phyloP scores from a whole-genome alignment of 1,284 basidiomycete species.

The Cryptococcus jaspeensis region DNA sequence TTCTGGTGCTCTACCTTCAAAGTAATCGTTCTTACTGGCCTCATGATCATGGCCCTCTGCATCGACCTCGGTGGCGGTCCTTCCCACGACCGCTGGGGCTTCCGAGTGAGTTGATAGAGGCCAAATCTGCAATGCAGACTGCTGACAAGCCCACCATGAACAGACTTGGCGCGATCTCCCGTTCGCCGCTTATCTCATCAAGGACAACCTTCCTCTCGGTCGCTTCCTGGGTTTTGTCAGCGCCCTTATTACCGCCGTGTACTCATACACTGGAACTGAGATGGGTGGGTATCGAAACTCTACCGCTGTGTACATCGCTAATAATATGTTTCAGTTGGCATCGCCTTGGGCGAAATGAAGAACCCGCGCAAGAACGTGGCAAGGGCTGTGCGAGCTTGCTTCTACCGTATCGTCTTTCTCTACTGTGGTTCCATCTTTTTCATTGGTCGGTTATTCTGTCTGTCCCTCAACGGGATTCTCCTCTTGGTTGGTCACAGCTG shows the following conservation, averaged over 20 bases:
- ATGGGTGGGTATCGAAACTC: background rate
- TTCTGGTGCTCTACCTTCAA: slow-evolving; percentile 55
- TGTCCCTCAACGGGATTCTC: too few relatives aligned
- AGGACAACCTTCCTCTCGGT: slow-evolving; percentile 3
- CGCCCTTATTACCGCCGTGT: slow-evolving; percentile 15
- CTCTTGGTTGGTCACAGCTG: too few relatives aligned
- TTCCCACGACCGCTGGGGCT: slow-evolving; percentile 51
- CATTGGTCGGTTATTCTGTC: slow-evolving; percentile 2
- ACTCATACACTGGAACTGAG: slow-evolving; percentile 16
- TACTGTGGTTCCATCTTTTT: slow-evolving; percentile 13
- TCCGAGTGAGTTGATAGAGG: slow-evolving; percentile 26
- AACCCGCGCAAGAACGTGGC: slow-evolving; percentile 7
- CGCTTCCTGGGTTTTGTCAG: slow-evolving; percentile 13
- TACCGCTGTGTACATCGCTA: too few relatives aligned
- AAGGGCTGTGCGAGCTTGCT: slow-evolving; percentile 11
- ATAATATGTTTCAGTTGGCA: slow-evolving; percentile 3
- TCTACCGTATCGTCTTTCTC: slow-evolving; percentile 18
- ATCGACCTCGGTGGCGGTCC: slow-evolving; percentile 71
- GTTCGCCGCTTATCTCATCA: slow-evolving; percentile 9
- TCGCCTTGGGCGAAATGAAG: slow-evolving; percentile 17
- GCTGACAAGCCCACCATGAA: too few relatives aligned
- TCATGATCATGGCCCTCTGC: slow-evolving; percentile 65
- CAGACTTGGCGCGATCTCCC: slow-evolving; percentile 16
- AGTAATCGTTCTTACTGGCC: slow-evolving; percentile 65
- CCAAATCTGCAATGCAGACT: background rate